These are phyloP conservation scores for Sodiomyces alkalinus DNA, from an alignment of 2,329 filamentous ascomycete genomes.

Conservation along the genomic window DNA sequence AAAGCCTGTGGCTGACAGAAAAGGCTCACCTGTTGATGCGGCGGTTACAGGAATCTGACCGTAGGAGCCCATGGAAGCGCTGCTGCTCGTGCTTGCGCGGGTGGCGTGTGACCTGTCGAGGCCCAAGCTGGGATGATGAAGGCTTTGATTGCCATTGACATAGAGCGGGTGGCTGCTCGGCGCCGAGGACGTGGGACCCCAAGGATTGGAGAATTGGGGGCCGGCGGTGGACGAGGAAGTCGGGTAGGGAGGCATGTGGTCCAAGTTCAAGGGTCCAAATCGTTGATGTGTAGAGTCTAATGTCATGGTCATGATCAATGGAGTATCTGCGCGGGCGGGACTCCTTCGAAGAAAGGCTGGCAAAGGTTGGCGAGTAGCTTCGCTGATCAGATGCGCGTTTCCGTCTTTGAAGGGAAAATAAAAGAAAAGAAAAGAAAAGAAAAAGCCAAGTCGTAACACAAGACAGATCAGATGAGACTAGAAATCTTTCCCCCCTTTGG, in stretches of 20 bases:
- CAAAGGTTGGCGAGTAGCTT: conserved; percentile 14
- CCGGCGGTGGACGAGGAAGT: conserved; percentile 30
- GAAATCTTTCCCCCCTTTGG: conserved; percentile 15
- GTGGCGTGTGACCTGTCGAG: conserved; percentile 35
- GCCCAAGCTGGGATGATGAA: conserved; percentile 44
- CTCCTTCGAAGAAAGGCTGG: conserved; percentile 10
- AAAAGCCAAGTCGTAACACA: conserved; percentile 27
- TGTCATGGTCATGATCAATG: conserved; percentile 78
- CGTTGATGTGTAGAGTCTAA: conserved; percentile 78
- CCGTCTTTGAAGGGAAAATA: conserved; percentile 15
- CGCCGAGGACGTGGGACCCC: conserved; percentile 47
- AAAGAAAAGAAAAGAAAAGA: conserved; percentile 16
- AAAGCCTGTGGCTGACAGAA: too few species aligned
- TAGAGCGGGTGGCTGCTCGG: conserved; percentile 41
- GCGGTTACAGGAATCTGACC: conserved; percentile 57
- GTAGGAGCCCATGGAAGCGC: conserved; percentile 53
- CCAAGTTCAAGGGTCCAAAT: conserved; percentile 66
- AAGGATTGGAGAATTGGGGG: conserved; percentile 84
- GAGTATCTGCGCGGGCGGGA: conserved; percentile 2
- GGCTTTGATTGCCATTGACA: conserved; percentile 36
- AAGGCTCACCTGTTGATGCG: conserved; percentile 58
- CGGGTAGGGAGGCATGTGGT: conserved; percentile 56
- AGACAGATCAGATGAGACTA: conserved; percentile 16
- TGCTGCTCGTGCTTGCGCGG: conserved; percentile 42
- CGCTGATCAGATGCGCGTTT: conserved; percentile 39